These are phyloP conservation scores for Micromonas pusilla DNA, from an alignment of 139 green algal genomes.

Conservation along the genomic window DNA sequence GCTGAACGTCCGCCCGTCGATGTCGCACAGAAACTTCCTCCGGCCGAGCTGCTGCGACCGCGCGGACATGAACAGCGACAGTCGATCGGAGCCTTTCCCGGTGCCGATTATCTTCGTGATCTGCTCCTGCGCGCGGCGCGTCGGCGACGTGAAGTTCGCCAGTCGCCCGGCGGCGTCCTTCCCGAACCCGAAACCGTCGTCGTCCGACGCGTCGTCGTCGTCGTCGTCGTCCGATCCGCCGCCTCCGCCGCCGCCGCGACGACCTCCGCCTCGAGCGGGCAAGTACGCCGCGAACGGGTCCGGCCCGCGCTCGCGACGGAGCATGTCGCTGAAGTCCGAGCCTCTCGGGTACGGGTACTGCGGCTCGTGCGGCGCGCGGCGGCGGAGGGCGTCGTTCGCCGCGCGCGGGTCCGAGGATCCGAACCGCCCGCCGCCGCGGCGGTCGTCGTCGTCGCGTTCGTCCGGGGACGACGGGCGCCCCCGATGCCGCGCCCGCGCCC, in stretches of 20 bases:
- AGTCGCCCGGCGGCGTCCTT: not conserved
- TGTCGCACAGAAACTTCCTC: constrained; percentile 10
- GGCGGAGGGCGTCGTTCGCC: not conserved
- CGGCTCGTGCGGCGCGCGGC: no score
- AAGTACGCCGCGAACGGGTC: not conserved
- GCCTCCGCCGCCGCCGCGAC: not conserved
- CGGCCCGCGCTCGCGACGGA: not conserved
- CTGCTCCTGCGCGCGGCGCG: not conserved
- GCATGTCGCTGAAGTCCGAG: constrained; percentile 12
- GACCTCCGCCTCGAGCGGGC: not conserved
- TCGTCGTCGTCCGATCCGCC: not conserved
- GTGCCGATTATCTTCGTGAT: not conserved
- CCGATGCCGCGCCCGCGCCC: no score
- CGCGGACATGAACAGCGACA: constrained; percentile 14
- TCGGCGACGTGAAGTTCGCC: not conserved
- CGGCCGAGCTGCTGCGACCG: constrained; percentile 10
- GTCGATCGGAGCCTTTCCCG: not conserved
- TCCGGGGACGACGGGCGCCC: no score
- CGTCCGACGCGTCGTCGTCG: not conserved
- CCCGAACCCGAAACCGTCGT: not conserved
- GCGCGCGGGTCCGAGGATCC: no score
- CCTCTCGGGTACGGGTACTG: not conserved
- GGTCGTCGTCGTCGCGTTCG: no score
- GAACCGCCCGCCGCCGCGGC: no score
- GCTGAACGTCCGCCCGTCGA: constrained; percentile 10